These are phyloP conservation scores for Cylindrotheca closterium DNA, from an alignment of 108 stramenopile species.

Conservation along the genomic window DNA sequence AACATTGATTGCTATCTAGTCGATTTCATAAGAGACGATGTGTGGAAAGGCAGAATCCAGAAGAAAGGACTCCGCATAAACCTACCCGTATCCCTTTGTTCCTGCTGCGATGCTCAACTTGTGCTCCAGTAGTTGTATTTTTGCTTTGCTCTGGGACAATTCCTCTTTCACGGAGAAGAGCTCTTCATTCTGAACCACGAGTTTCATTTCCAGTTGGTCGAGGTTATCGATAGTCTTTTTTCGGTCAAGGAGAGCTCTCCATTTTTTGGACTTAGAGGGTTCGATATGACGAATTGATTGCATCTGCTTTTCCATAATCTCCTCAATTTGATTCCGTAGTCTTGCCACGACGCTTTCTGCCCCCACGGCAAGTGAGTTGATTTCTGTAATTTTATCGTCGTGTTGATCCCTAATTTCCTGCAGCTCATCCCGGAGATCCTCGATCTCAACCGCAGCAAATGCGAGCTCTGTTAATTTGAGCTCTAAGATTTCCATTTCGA, in stretches of 20 bases:
- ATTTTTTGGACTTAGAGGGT: neutral
- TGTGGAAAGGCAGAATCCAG: no score
- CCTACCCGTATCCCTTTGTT: no score
- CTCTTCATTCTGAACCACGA: neutral
- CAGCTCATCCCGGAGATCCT: slow-evolving; percentile 16
- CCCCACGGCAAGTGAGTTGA: neutral
- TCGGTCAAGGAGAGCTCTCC: neutral
- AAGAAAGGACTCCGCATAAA: no score
- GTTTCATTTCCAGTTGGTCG: neutral
- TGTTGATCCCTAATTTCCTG: slow-evolving; percentile 3
- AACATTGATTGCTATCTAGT: no score
- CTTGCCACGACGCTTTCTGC: neutral
- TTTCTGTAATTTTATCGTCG: neutral
- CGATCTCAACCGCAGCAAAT: slow-evolving; percentile 24
- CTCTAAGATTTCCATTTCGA: slow-evolving; percentile 23
- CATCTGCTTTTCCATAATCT: neutral
- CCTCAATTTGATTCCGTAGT: neutral
- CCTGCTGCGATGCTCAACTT: neutral
- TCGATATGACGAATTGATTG: neutral
- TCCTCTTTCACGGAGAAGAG: neutral
- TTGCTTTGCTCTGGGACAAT: neutral
- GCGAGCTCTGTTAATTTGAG: slow-evolving; percentile 22
- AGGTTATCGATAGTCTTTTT: neutral
- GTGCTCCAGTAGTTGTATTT: neutral
- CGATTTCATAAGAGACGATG: no score